A percentile compares a stretch with the other conserved stretches of the same genome.
These are phyloP conservation scores for Ceratobasidium theobromae DNA, from an alignment of 1,284 basidiomycete genomes.

Conservation along the genomic window DNA sequence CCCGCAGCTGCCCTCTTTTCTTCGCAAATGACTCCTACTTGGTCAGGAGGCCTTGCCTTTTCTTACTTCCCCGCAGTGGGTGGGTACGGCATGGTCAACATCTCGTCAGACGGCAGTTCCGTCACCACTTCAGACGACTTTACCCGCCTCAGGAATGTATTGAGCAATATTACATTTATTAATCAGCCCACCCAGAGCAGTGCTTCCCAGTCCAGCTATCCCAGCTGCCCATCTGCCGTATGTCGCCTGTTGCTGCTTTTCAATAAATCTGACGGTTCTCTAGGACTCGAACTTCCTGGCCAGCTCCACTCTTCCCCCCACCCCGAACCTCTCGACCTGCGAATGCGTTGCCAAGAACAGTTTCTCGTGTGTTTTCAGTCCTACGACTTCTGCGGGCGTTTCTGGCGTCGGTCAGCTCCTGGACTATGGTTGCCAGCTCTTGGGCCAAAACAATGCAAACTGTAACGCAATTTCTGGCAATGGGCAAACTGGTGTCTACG, in stretches of 20 bases:
- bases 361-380: conserved; percentile 72
- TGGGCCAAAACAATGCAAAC: conserved; percentile 60
- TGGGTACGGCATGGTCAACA: conserved; percentile 81
- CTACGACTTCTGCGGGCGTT: conserved; percentile 63
- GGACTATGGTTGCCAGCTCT: conserved; percentile 66
- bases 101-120: conserved; percentile 61
- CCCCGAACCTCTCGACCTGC: conserved; percentile 80
- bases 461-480: conserved; percentile 73
- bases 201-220: conserved; percentile 57
- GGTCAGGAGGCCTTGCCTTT: conserved; percentile 89
- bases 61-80: conserved; percentile 75
- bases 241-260: background rate
- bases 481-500: conserved; percentile 75
- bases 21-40: conserved; percentile 69
- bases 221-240: conserved; percentile 61
- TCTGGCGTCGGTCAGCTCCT: conserved; percentile 66
- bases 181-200: conserved; percentile 62
- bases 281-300: conserved; percentile 56
- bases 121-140: conserved; percentile 72
- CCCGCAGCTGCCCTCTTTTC: conserved; percentile 65
- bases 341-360: conserved; percentile 64
- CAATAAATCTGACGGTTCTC: background rate
- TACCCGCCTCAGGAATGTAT: conserved; percentile 62
- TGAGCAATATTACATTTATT: conserved; percentile 58
- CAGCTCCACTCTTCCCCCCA: conserved; percentile 73